Percentiles rank a stretch among this genome's conserved stretches.
Conservation (phyloP, 345 rosid species). For the Isatis tinctoria region DNA sequence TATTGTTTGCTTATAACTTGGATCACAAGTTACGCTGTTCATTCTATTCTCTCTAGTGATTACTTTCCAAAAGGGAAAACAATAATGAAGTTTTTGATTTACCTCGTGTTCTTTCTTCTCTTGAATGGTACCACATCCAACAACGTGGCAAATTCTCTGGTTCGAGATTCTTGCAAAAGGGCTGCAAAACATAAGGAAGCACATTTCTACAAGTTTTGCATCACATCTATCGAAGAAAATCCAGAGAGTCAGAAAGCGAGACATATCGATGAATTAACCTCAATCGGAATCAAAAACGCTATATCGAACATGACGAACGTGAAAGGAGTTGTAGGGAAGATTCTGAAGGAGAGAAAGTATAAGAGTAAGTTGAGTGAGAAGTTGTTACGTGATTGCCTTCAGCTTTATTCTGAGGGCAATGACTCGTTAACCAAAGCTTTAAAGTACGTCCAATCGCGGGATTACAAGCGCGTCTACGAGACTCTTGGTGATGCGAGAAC, state of each 20-base stretch:
- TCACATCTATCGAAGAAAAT: constrained; percentile 21
- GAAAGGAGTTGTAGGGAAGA: constrained; percentile 5
- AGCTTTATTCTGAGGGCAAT: constrained; percentile 31
- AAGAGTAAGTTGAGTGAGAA: background rate
- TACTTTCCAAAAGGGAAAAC: no score
- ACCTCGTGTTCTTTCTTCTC: constrained; percentile 1
- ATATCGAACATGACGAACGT: constrained; percentile 28
- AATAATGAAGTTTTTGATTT: background rate
- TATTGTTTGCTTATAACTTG: background rate
- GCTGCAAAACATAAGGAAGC: constrained; percentile 19
- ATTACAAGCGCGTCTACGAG: background rate
- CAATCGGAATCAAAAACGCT: constrained; percentile 5
- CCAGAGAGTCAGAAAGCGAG: constrained; percentile 24
- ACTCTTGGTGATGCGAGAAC: constrained; percentile 16
- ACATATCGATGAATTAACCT: constrained; percentile 10
- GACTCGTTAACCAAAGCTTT: constrained; percentile 3
- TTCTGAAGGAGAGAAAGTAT: background rate
- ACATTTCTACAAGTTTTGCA: constrained; percentile 27
- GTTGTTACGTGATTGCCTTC: constrained; percentile 32
- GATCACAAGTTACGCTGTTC: background rate
- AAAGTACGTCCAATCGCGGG: background rate
- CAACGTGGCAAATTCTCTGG: background rate
- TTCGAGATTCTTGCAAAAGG: constrained; percentile 25
- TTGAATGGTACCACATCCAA: background rate
- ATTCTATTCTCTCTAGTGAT: background rate